Evolutionary conservation across 1,284 basidiomycete genomes (phyloP).

Genomic region (Irpex sp.): DNA sequence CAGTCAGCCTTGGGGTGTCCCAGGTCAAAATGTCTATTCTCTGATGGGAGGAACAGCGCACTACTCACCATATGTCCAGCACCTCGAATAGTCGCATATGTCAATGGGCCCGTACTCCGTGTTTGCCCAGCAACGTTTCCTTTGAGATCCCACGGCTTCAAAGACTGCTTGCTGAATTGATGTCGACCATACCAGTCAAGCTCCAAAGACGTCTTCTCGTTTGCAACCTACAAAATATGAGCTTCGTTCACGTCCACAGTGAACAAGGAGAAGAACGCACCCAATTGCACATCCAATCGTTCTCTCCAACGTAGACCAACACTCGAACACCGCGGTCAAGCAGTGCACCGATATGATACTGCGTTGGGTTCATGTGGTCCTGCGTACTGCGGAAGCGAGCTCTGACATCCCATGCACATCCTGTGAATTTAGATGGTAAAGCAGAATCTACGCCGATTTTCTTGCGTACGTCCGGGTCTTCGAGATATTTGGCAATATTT

Average conservation of each 20-base stretch:
- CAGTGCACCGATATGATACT: constrained; percentile 59
- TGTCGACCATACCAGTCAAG: constrained; percentile 59
- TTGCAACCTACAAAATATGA: constrained; percentile 31
- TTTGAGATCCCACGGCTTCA: constrained; percentile 50
- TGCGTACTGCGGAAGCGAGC: constrained; percentile 32
- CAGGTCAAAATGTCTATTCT: too few relatives aligned
- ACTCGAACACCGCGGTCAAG: constrained; percentile 71
- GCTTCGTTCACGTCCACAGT: neutral
- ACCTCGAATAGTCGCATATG: constrained; percentile 53
- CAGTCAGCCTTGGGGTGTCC: too few relatives aligned
- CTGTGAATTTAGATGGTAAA: constrained; percentile 38
- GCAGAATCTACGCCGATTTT: constrained; percentile 54
- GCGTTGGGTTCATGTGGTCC: constrained; percentile 39
- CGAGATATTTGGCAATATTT: constrained; percentile 48
- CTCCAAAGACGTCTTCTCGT: constrained; percentile 55
- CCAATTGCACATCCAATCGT: constrained; percentile 76
- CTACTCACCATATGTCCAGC: constrained; percentile 59
- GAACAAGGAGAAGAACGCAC: constrained; percentile 22
- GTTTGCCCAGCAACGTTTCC: constrained; percentile 50
- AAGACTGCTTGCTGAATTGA: constrained; percentile 32
- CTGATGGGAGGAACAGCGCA: too few relatives aligned
- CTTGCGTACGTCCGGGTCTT: constrained; percentile 44
- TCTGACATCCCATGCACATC: constrained; percentile 40
- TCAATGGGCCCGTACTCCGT: constrained; percentile 51
- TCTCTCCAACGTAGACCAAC: constrained; percentile 71